These are phyloP conservation scores for Scytalidium lignicola DNA, from an alignment of 2,329 filamentous ascomycete species.

Conservation along the genomic window DNA sequence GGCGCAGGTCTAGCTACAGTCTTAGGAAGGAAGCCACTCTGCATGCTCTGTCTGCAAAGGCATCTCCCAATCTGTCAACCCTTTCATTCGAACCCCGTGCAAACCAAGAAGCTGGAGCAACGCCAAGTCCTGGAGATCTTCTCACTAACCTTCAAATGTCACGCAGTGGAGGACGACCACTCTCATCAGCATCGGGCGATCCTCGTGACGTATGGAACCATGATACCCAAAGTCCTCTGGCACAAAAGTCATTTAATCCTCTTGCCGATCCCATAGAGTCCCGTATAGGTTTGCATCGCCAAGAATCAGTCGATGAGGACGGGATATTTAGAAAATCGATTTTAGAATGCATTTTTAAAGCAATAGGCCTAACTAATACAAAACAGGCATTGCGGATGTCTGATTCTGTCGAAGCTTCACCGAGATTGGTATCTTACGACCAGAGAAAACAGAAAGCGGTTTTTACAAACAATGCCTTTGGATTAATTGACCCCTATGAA, in stretches of 20 bases:
- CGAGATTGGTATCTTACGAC: constrained; percentile 78
- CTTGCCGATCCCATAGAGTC: constrained; percentile 45
- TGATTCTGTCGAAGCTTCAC: constrained; percentile 79
- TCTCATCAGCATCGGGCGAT: constrained; percentile 21
- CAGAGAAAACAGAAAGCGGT: constrained; percentile 72
- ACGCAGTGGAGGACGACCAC: constrained; percentile 48
- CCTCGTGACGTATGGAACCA: constrained; percentile 23
- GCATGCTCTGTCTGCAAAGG: constrained; percentile 44
- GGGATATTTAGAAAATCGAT: constrained; percentile 84
- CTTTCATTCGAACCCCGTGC: constrained; percentile 26
- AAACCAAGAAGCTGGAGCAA: constrained; percentile 30
- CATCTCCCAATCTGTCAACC: constrained; percentile 8
- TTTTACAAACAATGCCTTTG: constrained; percentile 80
- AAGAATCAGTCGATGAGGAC: constrained; percentile 84
- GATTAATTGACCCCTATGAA: constrained; percentile 82
- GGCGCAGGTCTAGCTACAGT: constrained; percentile 66
- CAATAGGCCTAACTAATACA: constrained; percentile 72
- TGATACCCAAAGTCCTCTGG: constrained; percentile 24
- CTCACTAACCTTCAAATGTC: constrained; percentile 71
- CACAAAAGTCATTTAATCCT: constrained; percentile 48
- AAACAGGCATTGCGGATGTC: constrained; percentile 60
- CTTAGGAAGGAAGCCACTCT: constrained; percentile 75
- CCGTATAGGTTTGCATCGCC: constrained; percentile 55
- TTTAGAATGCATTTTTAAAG: constrained; percentile 91
- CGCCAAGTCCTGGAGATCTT: constrained; percentile 70